Evolutionary conservation across 2,329 filamentous ascomycete species (phyloP).

Genomic region (Zymoseptoria passerinii): DNA sequence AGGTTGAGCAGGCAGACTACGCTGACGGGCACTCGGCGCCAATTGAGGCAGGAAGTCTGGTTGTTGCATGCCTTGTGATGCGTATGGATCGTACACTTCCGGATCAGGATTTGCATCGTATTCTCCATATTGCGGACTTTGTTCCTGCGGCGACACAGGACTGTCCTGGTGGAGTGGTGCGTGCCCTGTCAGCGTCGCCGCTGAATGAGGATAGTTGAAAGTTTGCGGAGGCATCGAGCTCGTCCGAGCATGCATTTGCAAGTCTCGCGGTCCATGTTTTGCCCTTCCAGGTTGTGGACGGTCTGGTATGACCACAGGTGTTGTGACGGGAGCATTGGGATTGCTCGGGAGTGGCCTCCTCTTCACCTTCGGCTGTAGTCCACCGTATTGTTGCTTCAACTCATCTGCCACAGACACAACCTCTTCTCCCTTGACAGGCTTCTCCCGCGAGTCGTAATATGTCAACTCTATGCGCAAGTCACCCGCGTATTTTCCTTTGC

Average conservation of each 20-base stretch:
- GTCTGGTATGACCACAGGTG: constrained; percentile 21
- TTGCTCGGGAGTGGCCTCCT: constrained; percentile 76
- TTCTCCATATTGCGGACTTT: constrained; percentile 10
- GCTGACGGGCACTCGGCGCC: constrained; percentile 25
- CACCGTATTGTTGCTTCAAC: constrained; percentile 19
- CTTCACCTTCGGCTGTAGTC: constrained; percentile 48
- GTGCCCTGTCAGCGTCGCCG: constrained; percentile 15
- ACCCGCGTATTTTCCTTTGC: constrained; percentile 89
- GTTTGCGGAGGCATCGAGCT: constrained; percentile 22
- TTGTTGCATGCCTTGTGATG: constrained; percentile 34
- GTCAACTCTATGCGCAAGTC: constrained; percentile 93
- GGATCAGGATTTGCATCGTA: constrained; percentile 14
- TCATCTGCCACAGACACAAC: constrained; percentile 30
- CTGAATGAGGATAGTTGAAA: constrained; percentile 19
- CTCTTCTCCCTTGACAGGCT: constrained; percentile 60
- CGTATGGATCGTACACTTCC: constrained; percentile 22
- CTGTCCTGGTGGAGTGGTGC: constrained; percentile 8
- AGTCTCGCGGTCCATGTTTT: constrained; percentile 28
- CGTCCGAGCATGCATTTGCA: constrained; percentile 17
- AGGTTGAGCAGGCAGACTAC: constrained; percentile 24
- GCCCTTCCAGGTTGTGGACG: constrained; percentile 21
- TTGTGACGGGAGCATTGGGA: constrained; percentile 43
- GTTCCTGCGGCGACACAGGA: constrained; percentile 4
- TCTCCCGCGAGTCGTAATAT: constrained; percentile 84
- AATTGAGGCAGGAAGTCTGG: constrained; percentile 30